Evolutionary conservation across 345 rosid species (phyloP).

Genomic region (Sisymbrium altissimum): DNA sequence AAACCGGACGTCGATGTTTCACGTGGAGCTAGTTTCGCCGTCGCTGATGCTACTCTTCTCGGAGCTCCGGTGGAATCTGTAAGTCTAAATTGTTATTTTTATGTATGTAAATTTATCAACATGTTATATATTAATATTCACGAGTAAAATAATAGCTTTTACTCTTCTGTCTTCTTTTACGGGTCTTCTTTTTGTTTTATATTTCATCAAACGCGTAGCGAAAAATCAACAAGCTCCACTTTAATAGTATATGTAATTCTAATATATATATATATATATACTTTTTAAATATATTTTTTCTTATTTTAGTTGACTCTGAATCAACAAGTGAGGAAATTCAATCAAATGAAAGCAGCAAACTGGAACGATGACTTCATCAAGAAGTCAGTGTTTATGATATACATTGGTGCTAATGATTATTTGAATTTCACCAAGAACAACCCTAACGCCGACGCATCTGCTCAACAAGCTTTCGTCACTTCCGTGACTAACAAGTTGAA

Average conservation of each 20-base stretch:
- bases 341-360: constrained; percentile 12
- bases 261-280: no score
- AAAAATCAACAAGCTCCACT: no score
- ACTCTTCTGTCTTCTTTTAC: no score
- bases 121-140: no score
- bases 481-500: constrained; percentile 23
- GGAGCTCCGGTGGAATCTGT: constrained; percentile 29
- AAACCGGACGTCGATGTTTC: constrained; percentile 12
- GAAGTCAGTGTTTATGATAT: constrained; percentile 27
- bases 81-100: background rate
- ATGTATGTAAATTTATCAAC: background rate
- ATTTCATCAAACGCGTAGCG: no score
- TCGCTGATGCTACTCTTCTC: constrained; percentile 33
- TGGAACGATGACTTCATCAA: constrained; percentile 19
- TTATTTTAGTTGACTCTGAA: no score
- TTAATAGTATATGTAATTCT: no score
- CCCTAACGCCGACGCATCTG: constrained; percentile 19
- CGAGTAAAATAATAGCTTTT: no score
- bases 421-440: constrained; percentile 22
- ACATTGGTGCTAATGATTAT: constrained; percentile 38
- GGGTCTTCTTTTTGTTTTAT: no score
- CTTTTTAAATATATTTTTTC: no score
- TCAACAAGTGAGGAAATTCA: background rate
- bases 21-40: constrained; percentile 37
- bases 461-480: constrained; percentile 32